Evolutionary conservation across 176 grass and related monocot species (phyloP), one percentile per base, ranked within the genome.

Genomic region (Luzula sylvatica): DNA sequence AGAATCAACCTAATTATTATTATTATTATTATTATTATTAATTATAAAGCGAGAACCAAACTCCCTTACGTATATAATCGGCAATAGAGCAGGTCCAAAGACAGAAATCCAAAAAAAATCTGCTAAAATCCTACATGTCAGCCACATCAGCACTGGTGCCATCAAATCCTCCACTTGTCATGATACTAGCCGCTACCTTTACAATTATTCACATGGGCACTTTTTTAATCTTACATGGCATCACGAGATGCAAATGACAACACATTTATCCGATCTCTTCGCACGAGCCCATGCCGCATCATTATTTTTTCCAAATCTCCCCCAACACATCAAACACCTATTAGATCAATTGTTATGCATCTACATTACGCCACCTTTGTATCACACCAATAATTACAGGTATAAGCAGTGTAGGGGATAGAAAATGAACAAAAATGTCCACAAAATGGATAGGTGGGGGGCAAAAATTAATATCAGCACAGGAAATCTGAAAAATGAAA

Each of bases 201-300:
- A 24, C 55, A 53, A 76, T 54, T 65, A 50, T 29, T 72, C 85
- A 88, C 85, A 66, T 88, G 85, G 79, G 70, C 27, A 19, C 11
- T 26, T 50, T 15, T 9, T 0, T 24, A 7, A 8, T 44, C 14
- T 51, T 1, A 35, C 27, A 11, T 52, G 3, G 43, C 49, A 7
- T 73, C 61, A 49, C 46, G 9, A 52, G 46, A 14, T 20, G 8
- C 35, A 26, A 49, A 69, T 75, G 54, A 58, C 42, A 54, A 72
- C 74, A 83, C 68, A 82, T 78, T 46, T 56, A 2, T 39, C 0
- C n/a, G 2, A 9, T 0, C 42, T 47, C 49, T n/a, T 60, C 42
- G 19, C 35, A 60, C 21, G 1, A 23, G 15, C 66, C 84, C 79
- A 80, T 88, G 74, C 74, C 52, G 75, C 57, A 79, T 79, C 6